Base-by-base conservation (phyloP, 2,329 filamentous ascomycete genomes). In the Diplodia intermedia region DNA sequence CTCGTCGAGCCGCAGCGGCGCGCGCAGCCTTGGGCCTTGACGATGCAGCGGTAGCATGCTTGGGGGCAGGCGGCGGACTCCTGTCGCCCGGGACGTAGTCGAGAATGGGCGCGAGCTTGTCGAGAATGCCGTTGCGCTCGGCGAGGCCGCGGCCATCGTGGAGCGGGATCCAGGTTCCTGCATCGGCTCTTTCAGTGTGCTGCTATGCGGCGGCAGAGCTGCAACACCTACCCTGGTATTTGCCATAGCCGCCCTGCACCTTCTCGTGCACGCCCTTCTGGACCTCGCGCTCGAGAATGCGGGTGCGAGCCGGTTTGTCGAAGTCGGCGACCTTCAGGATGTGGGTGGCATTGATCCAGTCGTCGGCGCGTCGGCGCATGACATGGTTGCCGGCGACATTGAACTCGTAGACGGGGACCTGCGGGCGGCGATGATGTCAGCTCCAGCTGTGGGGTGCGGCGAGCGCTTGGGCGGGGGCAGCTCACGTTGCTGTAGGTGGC, bases 261-360 rank as follows among this genome's bases (percentile, higher is more conserved):
- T 99, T 99, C 82, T 98, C 95, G 77, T 99, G 95, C 5, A 91
- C 86, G 53, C 96, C 94, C 79, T 97, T 97, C 76, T 99, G 95
- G 8, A 99, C 94, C 76, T 99, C 95, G 72, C 95, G 88, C 82
- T 99, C 95, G 5, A 99, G 86, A 68, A 99, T 98, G 71, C 95
- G 88, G 50, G 95, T 99, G 77, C 95, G 87, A 14, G 94, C 93
- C 2, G 95, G 95, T 80, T 99, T 99, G 80, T 99, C 95, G 76
- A 97, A 97, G 67, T 94, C 94, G 70, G 95, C 95, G 50, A 96
- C 93, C 78, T 99, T 99, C 60, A 99, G 84, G 69, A 99, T 98
- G 77, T 99, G 95, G 66, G 95, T 99, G n/a, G 95, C 95, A 84
- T 99, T 99, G 82, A 99, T 95, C 93, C 94, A 99, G 80, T 98